Percentiles rank a stretch among this genome's conserved stretches.
Evolutionary conservation across 202 grass and related monocot genomes (phyloP).

Genomic region (Panicum virgatum): DNA sequence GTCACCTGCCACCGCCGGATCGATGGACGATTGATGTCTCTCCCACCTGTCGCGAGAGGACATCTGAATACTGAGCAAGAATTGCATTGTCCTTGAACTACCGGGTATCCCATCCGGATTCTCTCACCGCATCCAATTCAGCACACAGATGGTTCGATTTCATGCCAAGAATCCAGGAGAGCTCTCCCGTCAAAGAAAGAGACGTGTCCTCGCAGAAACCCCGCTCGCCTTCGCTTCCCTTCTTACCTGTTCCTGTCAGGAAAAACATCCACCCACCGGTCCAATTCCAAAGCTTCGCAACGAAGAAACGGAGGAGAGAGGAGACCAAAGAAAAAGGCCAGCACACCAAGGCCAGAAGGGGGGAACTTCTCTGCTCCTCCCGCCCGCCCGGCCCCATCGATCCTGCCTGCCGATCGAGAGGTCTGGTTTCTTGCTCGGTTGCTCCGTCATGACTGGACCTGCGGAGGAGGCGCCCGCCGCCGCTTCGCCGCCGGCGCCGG

Average conservation of each 20-base stretch:
- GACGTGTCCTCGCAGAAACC: no score
- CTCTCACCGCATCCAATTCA: no score
- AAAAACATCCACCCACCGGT: neutral
- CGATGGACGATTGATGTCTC: no score
- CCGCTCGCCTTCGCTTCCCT: no score
- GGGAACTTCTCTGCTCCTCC: neutral
- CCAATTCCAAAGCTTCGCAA: neutral
- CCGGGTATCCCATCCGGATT: no score
- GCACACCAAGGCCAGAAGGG: neutral
- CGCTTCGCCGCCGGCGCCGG: neutral
- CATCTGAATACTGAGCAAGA: no score
- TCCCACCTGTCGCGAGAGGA: no score
- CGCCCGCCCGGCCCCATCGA: neutral
- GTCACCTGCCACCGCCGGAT: no score
- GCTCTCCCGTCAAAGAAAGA: no score
- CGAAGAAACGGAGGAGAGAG: neutral
- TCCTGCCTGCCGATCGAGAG: neutral
- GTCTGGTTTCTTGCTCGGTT: neutral
- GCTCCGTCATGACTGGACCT: conserved; percentile 59
- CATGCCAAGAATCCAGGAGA: no score
- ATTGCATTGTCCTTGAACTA: no score
- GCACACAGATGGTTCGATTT: no score
- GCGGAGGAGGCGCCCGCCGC: conserved; percentile 22
- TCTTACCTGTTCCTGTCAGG: neutral
- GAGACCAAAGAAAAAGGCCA: neutral